A percentile compares a stretch with the other conserved stretches of the same genome.
phyloP scores from a whole-genome alignment of 2,329 filamentous ascomycete genomes.

The Stachybotrys elegans region DNA sequence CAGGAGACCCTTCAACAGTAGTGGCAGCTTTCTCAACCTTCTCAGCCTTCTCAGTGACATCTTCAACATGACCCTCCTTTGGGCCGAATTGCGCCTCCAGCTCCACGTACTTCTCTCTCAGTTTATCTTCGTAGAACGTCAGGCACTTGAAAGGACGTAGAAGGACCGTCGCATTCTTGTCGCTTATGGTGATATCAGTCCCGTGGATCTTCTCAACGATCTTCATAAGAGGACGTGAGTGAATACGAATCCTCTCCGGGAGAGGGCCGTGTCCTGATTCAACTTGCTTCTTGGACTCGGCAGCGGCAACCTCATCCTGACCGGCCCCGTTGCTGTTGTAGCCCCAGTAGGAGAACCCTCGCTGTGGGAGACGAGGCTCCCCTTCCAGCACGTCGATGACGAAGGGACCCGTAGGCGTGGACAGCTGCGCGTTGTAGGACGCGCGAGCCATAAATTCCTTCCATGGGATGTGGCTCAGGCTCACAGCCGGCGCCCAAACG shows the following conservation, averaged over 20 bases:
- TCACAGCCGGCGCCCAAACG: neutral
- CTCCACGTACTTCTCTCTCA: slow-evolving; percentile 2
- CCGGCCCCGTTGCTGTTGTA: neutral
- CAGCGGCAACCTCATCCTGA: neutral
- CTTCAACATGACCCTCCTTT: slow-evolving; percentile 1
- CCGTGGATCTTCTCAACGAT: slow-evolving; percentile 3
- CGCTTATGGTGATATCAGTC: neutral
- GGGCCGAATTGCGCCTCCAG: neutral
- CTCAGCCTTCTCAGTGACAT: neutral
- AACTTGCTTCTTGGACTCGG: neutral
- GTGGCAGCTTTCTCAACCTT: neutral
- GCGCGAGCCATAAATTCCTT: neutral
- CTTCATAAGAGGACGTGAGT: slow-evolving; percentile 4
- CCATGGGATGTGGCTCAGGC: neutral
- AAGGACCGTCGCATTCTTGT: slow-evolving; percentile 4
- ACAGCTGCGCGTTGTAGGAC: neutral
- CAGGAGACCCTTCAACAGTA: neutral
- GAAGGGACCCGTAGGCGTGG: neutral
- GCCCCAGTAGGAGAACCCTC: neutral
- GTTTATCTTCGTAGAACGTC: slow-evolving; percentile 4
- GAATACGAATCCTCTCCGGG: slow-evolving; percentile 9
- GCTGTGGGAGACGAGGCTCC: neutral
- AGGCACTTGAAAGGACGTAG: slow-evolving; percentile 7
- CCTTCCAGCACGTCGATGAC: neutral
- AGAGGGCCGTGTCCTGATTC: neutral